Percentiles rank a stretch among this genome's conserved stretches.
Evolutionary conservation across 2,329 filamentous ascomycete species (phyloP).

Genomic region (Pseudogymnoascus verrucosus): DNA sequence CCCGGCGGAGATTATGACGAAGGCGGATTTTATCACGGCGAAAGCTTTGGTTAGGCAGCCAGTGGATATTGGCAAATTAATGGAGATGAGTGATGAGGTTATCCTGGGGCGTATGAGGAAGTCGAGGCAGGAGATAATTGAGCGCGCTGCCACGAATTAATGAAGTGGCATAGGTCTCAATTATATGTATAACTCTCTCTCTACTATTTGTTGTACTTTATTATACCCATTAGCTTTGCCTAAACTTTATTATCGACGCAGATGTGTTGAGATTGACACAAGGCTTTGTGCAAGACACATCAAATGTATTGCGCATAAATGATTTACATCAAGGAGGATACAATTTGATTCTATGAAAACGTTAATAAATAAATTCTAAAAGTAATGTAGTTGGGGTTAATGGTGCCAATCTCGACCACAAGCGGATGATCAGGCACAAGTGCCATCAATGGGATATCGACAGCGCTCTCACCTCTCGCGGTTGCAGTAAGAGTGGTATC

Average conservation of each 20-base stretch:
- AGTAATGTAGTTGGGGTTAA: too few relatives aligned
- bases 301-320: background rate
- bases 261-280: background rate
- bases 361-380: too few relatives aligned
- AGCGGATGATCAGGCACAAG: too few relatives aligned
- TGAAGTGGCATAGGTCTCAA: background rate
- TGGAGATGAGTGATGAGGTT: conserved; percentile 36
- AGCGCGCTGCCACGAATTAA: conserved; percentile 12
- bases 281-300: background rate
- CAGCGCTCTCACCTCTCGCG: too few relatives aligned
- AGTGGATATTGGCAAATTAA: conserved; percentile 38
- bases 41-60: conserved; percentile 42
- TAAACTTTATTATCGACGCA: background rate
- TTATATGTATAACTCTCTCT: background rate
- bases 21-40: conserved; percentile 40
- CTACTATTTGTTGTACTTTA: background rate
- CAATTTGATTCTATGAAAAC: background rate
- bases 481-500: too few relatives aligned
- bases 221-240: background rate
- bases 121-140: conserved; percentile 20
- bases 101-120: conserved; percentile 33
- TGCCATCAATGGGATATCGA: too few relatives aligned
- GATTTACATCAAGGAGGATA: background rate
- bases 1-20: conserved; percentile 23
- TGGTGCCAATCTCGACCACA: too few relatives aligned